phyloP scores from a whole-genome alignment of 805 yeast genomes.

The Cyberlindnera nakhonratchasimensis region DNA sequence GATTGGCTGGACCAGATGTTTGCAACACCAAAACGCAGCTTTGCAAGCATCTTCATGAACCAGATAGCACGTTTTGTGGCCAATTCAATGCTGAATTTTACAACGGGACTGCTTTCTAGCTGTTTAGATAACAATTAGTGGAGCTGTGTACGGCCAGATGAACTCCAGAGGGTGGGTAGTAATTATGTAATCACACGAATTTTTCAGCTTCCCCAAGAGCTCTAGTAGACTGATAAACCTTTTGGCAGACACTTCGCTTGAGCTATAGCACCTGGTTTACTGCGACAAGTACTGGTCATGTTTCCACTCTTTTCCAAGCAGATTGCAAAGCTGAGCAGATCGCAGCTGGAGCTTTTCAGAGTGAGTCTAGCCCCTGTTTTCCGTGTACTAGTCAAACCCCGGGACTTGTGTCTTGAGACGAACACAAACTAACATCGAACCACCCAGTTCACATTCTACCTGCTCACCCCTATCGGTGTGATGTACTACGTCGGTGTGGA shows the following conservation, averaged over 20 bases:
- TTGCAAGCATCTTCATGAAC: too few relatives aligned
- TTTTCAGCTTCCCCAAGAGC: too few relatives aligned
- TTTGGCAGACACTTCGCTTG: too few relatives aligned
- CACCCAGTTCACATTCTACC: slow-evolving; percentile 86
- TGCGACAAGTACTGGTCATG: neutral
- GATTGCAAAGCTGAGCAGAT: slow-evolving; percentile 37
- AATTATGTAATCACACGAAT: too few relatives aligned
- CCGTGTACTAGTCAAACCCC: neutral
- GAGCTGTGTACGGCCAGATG: too few relatives aligned
- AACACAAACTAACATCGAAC: slow-evolving; percentile 29
- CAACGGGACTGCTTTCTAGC: too few relatives aligned
- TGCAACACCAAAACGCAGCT: too few relatives aligned
- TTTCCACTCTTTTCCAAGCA: slow-evolving; percentile 10
- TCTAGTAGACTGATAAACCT: too few relatives aligned
- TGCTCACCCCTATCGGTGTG: slow-evolving; percentile 81
- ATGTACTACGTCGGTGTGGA: slow-evolving; percentile 93
- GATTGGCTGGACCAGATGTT: slow-evolving; percentile 5
- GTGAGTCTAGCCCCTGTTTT: slow-evolving; percentile 26
- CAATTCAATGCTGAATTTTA: too few relatives aligned
- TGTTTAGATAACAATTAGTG: too few relatives aligned
- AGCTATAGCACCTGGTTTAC: neutral
- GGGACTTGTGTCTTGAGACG: neutral
- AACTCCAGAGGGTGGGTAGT: too few relatives aligned
- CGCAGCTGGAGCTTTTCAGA: slow-evolving; percentile 52
- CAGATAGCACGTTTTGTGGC: too few relatives aligned